Percentiles rank a stretch among this genome's conserved stretches.
phyloP scores from a whole-genome alignment of 108 stramenopile species.

The Skeletonema costatum region DNA sequence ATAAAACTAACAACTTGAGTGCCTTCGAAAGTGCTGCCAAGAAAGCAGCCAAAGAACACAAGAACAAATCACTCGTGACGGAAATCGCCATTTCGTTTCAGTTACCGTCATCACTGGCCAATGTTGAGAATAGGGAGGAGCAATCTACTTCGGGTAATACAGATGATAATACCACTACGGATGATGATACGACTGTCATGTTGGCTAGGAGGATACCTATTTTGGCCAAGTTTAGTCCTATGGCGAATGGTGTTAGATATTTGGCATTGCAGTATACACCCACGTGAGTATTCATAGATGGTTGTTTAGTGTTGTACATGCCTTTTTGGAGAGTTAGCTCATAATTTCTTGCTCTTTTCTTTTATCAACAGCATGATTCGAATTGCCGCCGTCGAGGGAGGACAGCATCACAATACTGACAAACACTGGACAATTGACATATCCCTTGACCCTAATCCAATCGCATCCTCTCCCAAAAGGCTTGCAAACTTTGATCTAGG shows the following conservation, averaged over 20 bases:
- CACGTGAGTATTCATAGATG: slow-evolving; percentile 5
- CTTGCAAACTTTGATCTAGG: slow-evolving; percentile 6
- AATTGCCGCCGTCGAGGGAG: background rate
- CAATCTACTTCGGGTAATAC: background rate
- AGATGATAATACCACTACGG: slow-evolving; percentile 14
- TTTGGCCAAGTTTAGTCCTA: slow-evolving; percentile 40
- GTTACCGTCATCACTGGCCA: slow-evolving; percentile 26
- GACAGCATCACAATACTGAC: background rate
- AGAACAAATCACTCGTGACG: slow-evolving; percentile 7
- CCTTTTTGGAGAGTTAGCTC: background rate
- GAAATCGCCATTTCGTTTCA: slow-evolving; percentile 24
- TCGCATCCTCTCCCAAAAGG: slow-evolving; percentile 1
- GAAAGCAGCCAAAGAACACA: slow-evolving; percentile 20
- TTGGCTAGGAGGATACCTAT: slow-evolving; percentile 25
- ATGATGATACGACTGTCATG: background rate
- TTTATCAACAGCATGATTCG: background rate
- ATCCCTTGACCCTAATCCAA: slow-evolving; percentile 14
- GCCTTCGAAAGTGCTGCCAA: slow-evolving; percentile 30
- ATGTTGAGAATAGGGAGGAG: slow-evolving; percentile 8
- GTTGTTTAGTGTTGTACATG: background rate
- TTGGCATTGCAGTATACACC: slow-evolving; percentile 40
- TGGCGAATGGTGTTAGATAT: slow-evolving; percentile 27
- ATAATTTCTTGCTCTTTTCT: background rate
- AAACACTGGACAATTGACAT: slow-evolving; percentile 46
- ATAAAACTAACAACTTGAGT: background rate